Conservation (phyloP, 2,329 filamentous ascomycete genomes). For the Diaporthe sp. region DNA sequence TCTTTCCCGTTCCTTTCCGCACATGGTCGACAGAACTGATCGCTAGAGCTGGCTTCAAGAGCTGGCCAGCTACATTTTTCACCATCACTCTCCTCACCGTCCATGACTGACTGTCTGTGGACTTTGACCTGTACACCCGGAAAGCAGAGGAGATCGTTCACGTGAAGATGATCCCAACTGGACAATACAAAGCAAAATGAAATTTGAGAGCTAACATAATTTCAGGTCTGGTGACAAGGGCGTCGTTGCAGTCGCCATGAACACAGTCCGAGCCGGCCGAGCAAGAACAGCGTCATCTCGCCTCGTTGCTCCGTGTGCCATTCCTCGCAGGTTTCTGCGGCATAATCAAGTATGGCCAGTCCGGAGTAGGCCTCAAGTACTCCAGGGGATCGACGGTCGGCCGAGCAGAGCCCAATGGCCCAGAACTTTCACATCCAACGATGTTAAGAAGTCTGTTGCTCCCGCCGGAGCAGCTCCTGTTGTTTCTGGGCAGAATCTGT, state of each 20-base stretch:
- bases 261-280: slow-evolving; percentile 20
- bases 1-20: not conserved
- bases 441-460: slow-evolving; percentile 2
- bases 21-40: not conserved
- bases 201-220: not conserved
- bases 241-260: not conserved
- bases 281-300: not conserved
- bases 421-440: slow-evolving; percentile 24
- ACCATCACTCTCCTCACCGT: not conserved
- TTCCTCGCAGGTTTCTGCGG: not conserved
- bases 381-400: not conserved
- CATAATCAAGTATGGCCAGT: not conserved
- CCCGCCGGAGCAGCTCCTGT: not conserved
- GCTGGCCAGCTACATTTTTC: not conserved
- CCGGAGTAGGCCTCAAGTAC: not conserved
- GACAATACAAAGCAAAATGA: not conserved
- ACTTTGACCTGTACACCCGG: not conserved
- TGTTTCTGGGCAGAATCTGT: slow-evolving; percentile 35
- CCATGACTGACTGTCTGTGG: not conserved
- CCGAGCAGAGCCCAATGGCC: not conserved
- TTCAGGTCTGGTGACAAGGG: not conserved
- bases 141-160: not conserved
- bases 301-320: not conserved
- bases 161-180: not conserved
- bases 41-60: not conserved